Evolutionary conservation across 139 green algal genomes (phyloP).

Genomic region (Chlamydomonas applanata): DNA sequence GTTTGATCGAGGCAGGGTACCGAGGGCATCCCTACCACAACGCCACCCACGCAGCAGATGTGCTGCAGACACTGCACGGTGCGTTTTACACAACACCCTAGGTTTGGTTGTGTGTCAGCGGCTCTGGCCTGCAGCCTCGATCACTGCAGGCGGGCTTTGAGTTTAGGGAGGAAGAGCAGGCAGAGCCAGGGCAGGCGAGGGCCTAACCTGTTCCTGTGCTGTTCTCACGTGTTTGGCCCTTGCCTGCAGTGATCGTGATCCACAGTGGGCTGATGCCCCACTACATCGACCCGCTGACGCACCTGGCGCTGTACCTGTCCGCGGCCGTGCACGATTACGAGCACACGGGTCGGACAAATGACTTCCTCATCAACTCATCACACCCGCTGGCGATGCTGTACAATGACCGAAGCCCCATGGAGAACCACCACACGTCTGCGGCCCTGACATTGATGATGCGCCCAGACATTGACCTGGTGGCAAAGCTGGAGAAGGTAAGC

Average conservation of each 20-base stretch:
- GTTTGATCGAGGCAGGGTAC: conserved; percentile 25
- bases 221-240: not conserved
- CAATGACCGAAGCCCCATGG: conserved; percentile 46
- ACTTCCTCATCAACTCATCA: conserved; percentile 17
- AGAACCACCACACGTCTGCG: conserved; percentile 51
- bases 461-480: conserved; percentile 30
- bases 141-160: not conserved
- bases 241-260: conserved; percentile 5
- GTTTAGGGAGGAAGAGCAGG: conserved; percentile 3
- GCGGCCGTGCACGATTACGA: conserved; percentile 33
- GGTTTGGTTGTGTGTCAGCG: not conserved
- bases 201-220: not conserved
- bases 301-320: not conserved
- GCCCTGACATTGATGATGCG: conserved; percentile 24
- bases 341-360: conserved; percentile 32
- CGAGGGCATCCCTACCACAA: conserved; percentile 50
- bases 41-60: conserved; percentile 47
- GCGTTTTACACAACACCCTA: not conserved
- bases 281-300: no score
- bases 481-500: not conserved
- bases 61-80: conserved; percentile 42
- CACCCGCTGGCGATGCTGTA: conserved; percentile 24
- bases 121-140: not conserved
- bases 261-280: no score
- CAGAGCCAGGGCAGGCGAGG: conserved; percentile 7